Evolutionary conservation across 75 land plant genomes (phyloP).

Genomic region (Larix kaempferi): DNA sequence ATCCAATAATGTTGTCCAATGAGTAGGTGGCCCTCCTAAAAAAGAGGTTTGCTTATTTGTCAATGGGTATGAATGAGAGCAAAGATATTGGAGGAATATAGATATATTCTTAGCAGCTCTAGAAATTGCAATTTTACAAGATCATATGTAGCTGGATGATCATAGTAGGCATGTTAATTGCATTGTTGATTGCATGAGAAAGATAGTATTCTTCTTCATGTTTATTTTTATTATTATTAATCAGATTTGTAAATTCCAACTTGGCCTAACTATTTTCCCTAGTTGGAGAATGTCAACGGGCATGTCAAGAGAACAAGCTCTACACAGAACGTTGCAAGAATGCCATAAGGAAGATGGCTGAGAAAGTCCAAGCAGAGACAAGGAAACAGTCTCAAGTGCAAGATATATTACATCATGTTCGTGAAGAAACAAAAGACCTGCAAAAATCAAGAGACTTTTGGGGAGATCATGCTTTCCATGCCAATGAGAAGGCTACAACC

Average conservation of each 20-base stretch:
- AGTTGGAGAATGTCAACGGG: background rate
- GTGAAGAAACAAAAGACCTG: conserved; percentile 65
- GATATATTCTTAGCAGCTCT: too few relatives aligned
- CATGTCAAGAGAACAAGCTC: background rate
- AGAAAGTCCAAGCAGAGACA: conserved; percentile 60
- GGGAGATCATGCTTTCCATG: conserved; percentile 52
- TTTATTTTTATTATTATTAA: too few relatives aligned
- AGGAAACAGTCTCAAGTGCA: conserved; percentile 86
- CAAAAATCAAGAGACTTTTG: conserved; percentile 51
- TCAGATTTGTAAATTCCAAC: background rate
- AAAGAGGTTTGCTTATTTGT: too few relatives aligned
- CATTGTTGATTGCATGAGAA: too few relatives aligned
- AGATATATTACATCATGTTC: conserved; percentile 52
- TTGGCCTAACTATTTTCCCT: background rate
- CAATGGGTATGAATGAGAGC: too few relatives aligned
- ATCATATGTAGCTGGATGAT: too few relatives aligned
- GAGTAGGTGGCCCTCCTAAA: too few relatives aligned
- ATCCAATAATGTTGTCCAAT: too few relatives aligned
- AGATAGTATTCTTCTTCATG: too few relatives aligned
- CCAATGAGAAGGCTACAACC: conserved; percentile 35
- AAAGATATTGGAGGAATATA: too few relatives aligned
- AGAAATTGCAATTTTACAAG: too few relatives aligned
- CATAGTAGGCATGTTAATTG: too few relatives aligned
- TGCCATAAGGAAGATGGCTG: conserved; percentile 36
- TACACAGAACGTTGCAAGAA: conserved; percentile 44